Evolutionary conservation across 192 early-diverging fungal species (phyloP).

Genomic region (Podila horticola): DNA sequence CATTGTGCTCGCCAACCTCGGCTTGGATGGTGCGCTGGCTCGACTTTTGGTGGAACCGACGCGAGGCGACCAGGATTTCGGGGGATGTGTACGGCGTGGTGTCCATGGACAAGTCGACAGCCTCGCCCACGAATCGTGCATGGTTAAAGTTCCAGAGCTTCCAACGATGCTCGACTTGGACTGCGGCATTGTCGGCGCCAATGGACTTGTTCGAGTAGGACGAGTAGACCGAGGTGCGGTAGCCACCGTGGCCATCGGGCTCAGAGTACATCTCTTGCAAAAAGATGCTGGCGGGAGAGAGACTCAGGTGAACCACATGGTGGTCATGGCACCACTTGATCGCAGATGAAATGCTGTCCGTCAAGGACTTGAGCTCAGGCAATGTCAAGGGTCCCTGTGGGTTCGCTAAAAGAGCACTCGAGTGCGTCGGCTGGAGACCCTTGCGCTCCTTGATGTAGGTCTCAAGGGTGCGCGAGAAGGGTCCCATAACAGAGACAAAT

Average conservation of each 20-base stretch:
- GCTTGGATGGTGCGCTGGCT: not conserved
- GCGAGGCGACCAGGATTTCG: slow-evolving; percentile 25
- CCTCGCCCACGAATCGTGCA: slow-evolving; percentile 33
- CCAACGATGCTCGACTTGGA: slow-evolving; percentile 32
- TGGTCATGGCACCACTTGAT: slow-evolving; percentile 48
- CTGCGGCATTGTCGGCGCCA: slow-evolving; percentile 1
- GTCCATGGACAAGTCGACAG: slow-evolving; percentile 35
- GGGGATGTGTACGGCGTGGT: slow-evolving; percentile 30
- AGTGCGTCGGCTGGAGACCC: not conserved
- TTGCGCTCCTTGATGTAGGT: slow-evolving; percentile 38
- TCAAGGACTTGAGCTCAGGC: slow-evolving; percentile 28
- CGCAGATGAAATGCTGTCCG: slow-evolving; percentile 37
- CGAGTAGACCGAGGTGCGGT: slow-evolving; percentile 29
- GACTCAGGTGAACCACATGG: slow-evolving; percentile 36
- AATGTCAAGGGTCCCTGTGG: slow-evolving; percentile 20
- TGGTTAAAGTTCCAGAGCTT: slow-evolving; percentile 49
- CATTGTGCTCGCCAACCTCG: slow-evolving; percentile 12
- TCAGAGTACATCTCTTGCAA: slow-evolving; percentile 48
- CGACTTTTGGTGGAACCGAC: slow-evolving; percentile 5
- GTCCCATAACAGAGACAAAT: slow-evolving; percentile 47
- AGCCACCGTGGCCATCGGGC: slow-evolving; percentile 36
- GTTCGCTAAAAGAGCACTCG: not conserved
- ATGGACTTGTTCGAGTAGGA: slow-evolving; percentile 11
- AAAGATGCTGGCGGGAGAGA: slow-evolving; percentile 34
- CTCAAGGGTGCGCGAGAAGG: slow-evolving; percentile 35